Base-by-base conservation (phyloP, 768 basidiomycete genomes). In the Strobilomyces echinocephalus region DNA sequence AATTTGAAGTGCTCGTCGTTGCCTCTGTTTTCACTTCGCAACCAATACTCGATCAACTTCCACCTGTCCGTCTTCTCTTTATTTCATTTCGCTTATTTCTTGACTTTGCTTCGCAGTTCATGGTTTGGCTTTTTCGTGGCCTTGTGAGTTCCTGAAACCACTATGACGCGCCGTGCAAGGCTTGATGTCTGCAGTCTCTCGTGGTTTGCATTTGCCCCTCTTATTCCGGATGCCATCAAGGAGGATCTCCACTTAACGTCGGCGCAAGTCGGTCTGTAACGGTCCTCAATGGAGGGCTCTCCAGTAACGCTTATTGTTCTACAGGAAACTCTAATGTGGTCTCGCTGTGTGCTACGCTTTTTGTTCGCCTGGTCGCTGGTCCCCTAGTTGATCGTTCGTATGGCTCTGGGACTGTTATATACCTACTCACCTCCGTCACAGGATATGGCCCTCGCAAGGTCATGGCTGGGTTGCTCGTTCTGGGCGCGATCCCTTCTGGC, bases 171-270 rank as follows among this genome's bases (percentile, higher is more conserved):
- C 49, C 8, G 34, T 52, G 24, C 43, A 34, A 21, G 36, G 21
- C 28, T 39, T 21, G 24, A 15, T 39, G 15, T 12, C 2, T 14
- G 15, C 30, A 73, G 72, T 41, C 49, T 73, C 26, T 71, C 72
- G 1, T 78, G 81, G 83, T 83, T 83, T 52, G 81, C 82, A 1
- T 83, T 84, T 59, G 73, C 81, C n/a, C 82, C 82, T 0, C 75
- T 84, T 15, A 74, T 81, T 34, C 79, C 81, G 0, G 77, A 79
- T 9, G 79, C 74, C 30, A 82, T 84, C 67, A 76, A 74, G 56
- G 59, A 63, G 24, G 82, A 84, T 65, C 72, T 84, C 53, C 66
- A 75, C 2, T 68, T 84, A 21, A 77, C 78, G 5, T 57, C 70
- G 9, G 69, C 63, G 6, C 71, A 83, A 65, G 72, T 83, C 24